phyloP scores from a whole-genome alignment of 257 asterid genomes.

The Oldenlandia corymbosa region DNA sequence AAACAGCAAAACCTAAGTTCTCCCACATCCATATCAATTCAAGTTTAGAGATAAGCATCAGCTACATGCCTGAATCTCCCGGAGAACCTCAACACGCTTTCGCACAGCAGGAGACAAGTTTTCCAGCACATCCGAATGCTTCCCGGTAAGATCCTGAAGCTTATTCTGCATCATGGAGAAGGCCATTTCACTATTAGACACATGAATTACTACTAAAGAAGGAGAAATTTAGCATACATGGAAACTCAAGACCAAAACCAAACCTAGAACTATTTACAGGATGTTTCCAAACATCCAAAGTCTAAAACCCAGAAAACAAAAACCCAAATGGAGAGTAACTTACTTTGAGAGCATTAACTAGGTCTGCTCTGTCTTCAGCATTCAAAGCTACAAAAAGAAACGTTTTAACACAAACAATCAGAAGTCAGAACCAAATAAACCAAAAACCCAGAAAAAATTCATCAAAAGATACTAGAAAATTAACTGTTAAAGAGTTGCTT shows the following conservation, averaged over 20 bases:
- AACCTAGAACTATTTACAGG: not conserved
- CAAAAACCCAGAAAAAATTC: not conserved
- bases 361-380: constrained; percentile 59
- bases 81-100: constrained; percentile 32
- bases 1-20: not conserved
- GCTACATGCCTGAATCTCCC: constrained; percentile 24
- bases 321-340: not conserved
- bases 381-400: constrained; percentile 37
- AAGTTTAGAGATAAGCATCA: not conserved
- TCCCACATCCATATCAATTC: not conserved
- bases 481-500: not conserved
- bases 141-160: constrained; percentile 26
- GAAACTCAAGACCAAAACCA: not conserved
- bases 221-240: not conserved
- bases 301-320: too few species aligned
- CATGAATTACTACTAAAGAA: not conserved
- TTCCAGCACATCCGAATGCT: constrained; percentile 28
- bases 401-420: not conserved
- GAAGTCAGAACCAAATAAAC: constrained; percentile 6
- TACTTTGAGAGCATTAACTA: constrained; percentile 73
- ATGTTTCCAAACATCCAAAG: not conserved
- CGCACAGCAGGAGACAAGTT: constrained; percentile 17
- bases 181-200: not conserved
- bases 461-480: not conserved
- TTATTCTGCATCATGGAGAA: constrained; percentile 17